phyloP scores from a whole-genome alignment of 169 alveolate species.

The Perkinsus olseni region DNA sequence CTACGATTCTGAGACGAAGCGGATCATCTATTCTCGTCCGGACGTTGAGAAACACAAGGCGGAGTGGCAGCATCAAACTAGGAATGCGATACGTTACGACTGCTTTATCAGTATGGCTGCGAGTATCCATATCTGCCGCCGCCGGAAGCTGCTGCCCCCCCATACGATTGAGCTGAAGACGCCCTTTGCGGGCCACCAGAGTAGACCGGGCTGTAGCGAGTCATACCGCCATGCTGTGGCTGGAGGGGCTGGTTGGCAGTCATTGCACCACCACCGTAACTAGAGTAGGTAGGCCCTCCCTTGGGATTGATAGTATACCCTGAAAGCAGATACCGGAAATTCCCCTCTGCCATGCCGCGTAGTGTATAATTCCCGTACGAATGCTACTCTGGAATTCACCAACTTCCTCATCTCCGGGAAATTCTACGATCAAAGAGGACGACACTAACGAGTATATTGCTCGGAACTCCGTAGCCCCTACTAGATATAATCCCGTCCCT shows the following conservation, averaged over 20 bases:
- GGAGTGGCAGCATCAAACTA: too few relatives aligned
- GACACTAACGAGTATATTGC: too few relatives aligned
- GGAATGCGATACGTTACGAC: neutral
- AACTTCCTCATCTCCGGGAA: too few relatives aligned
- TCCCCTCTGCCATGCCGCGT: too few relatives aligned
- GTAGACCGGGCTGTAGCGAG: neutral
- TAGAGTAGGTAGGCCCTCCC: neutral
- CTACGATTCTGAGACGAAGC: too few relatives aligned
- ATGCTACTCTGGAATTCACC: too few relatives aligned
- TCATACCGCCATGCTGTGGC: neutral
- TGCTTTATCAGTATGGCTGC: neutral
- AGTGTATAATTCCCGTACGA: too few relatives aligned
- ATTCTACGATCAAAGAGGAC: too few relatives aligned
- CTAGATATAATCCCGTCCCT: too few relatives aligned
- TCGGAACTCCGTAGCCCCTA: too few relatives aligned
- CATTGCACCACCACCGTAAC: neutral
- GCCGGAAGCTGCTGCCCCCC: neutral
- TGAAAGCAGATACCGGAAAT: neutral
- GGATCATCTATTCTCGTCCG: too few relatives aligned
- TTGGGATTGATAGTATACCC: neutral
- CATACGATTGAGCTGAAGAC: neutral
- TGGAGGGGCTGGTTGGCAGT: neutral
- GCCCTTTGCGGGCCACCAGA: neutral
- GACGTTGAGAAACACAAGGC: too few relatives aligned
- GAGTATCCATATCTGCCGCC: neutral